Evolutionary conservation across 352 stramenopile species (phyloP).

Genomic region (Bremia lactucae): DNA sequence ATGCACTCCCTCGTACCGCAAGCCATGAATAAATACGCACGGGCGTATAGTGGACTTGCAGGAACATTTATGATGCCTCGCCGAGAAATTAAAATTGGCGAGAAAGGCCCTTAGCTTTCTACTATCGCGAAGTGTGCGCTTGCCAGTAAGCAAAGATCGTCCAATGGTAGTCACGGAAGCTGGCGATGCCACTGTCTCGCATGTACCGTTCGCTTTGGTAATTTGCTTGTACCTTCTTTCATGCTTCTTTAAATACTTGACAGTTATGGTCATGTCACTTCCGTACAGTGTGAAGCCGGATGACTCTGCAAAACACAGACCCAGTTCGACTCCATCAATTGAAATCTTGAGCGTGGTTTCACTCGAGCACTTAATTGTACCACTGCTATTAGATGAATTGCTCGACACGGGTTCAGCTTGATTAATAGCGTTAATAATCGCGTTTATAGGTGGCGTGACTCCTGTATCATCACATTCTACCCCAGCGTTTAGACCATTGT

Average conservation of each 20-base stretch:
- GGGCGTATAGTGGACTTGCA: constrained; percentile 12
- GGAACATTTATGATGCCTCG: constrained; percentile 1
- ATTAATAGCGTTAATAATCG: constrained; percentile 14
- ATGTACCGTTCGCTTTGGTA: constrained; percentile 3
- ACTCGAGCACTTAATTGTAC: constrained; percentile 8
- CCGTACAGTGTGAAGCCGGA: constrained; percentile 7
- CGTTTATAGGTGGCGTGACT: constrained; percentile 14
- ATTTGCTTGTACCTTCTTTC: too few relatives aligned
- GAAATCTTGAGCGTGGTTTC: constrained; percentile 15
- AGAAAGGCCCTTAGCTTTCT: constrained; percentile 1
- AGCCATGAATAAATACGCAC: constrained; percentile 17
- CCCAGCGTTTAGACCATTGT: not conserved
- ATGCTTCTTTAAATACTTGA: constrained; percentile 5
- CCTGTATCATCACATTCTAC: constrained; percentile 9
- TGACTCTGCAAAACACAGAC: constrained; percentile 11
- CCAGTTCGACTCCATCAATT: constrained; percentile 17
- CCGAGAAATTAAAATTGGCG: constrained; percentile 10
- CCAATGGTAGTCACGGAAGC: constrained; percentile 6
- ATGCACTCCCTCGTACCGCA: constrained; percentile 8
- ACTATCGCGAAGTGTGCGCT: not conserved
- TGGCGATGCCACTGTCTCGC: constrained; percentile 6
- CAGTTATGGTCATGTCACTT: constrained; percentile 14
- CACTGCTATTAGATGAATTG: constrained; percentile 1
- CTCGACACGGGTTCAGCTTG: constrained; percentile 7
- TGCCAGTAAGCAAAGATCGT: constrained; percentile 11